Percentiles rank a stretch among this genome's conserved stretches.
Evolutionary conservation across 345 rosid species (phyloP).

Genomic region (Pistacia atlantica): DNA sequence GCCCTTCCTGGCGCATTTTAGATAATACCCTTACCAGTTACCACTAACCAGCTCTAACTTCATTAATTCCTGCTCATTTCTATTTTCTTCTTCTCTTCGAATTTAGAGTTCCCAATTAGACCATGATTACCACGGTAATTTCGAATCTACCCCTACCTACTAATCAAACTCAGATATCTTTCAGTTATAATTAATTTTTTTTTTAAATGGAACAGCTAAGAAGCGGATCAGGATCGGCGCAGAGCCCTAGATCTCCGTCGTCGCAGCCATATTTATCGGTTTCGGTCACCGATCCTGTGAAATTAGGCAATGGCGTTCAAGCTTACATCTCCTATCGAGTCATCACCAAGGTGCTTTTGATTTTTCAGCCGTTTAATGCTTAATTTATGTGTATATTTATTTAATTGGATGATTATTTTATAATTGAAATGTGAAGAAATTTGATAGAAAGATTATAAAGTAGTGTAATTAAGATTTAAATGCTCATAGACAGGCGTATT

Average conservation of each 20-base stretch:
- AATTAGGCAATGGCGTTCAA: slow-evolving; percentile 98
- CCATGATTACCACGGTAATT: slow-evolving; percentile 31
- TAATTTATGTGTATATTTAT: too few species aligned
- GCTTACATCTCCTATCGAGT: slow-evolving; percentile 94
- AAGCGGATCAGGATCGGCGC: slow-evolving; percentile 58
- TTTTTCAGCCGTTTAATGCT: not conserved
- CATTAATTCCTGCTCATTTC: not conserved
- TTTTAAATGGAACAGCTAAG: slow-evolving; percentile 63
- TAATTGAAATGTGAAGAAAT: not conserved
- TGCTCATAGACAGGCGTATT: not conserved
- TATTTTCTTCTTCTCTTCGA: not conserved
- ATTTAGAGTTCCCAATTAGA: not conserved
- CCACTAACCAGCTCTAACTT: not conserved
- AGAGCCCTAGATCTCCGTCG: slow-evolving; percentile 88
- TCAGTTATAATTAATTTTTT: not conserved
- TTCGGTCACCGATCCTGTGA: slow-evolving; percentile 93
- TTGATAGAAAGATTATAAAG: not conserved
- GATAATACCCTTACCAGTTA: not conserved
- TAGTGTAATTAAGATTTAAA: too few species aligned
- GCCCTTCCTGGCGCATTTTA: slow-evolving; percentile 12
- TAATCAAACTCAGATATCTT: not conserved
- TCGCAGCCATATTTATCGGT: slow-evolving; percentile 71
- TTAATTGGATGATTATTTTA: not conserved
- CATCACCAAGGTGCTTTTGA: slow-evolving; percentile 71
- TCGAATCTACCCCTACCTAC: slow-evolving; percentile 19